These are phyloP conservation scores for Blastobotrys muscicola DNA, from an alignment of 805 yeast species.

Conservation along the genomic window DNA sequence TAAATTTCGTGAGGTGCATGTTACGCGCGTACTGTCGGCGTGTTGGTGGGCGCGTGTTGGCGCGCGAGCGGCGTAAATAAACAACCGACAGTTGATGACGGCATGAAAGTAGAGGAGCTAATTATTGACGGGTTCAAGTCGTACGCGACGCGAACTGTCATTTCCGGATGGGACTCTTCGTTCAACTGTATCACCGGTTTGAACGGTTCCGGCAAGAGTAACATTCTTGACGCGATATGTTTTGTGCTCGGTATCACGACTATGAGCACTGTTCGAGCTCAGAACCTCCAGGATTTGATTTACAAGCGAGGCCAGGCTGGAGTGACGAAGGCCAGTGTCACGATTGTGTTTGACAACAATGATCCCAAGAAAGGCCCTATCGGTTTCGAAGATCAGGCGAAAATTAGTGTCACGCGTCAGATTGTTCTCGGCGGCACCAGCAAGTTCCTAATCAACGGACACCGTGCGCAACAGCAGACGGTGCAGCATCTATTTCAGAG, in stretches of 20 bases:
- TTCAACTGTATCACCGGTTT: constrained; percentile 97
- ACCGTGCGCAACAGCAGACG: constrained; percentile 89
- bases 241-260: constrained; percentile 95
- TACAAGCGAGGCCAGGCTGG: constrained; percentile 98
- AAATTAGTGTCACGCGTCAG: constrained; percentile 87
- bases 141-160: constrained; percentile 92
- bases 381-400: constrained; percentile 68
- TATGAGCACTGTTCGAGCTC: constrained; percentile 91
- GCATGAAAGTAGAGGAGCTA: constrained; percentile 89
- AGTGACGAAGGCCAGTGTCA: constrained; percentile 91
- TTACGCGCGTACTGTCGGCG: too few species aligned
- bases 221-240: constrained; percentile 92
- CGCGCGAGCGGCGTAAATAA: too few species aligned
- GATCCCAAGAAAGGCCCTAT: constrained; percentile 74
- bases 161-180: constrained; percentile 90
- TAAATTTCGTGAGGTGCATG: too few species aligned
- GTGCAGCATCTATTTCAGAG: constrained; percentile 86
- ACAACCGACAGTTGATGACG: background rate
- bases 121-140: constrained; percentile 97
- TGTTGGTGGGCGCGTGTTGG: too few species aligned
- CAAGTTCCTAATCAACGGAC: constrained; percentile 90
- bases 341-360: constrained; percentile 84
- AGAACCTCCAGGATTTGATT: constrained; percentile 84
- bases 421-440: constrained; percentile 85
- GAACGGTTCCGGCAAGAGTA: constrained; percentile 96